These are phyloP conservation scores for Miamiensis avidus DNA, from an alignment of 169 alveolate genomes.

Conservation along the genomic window DNA sequence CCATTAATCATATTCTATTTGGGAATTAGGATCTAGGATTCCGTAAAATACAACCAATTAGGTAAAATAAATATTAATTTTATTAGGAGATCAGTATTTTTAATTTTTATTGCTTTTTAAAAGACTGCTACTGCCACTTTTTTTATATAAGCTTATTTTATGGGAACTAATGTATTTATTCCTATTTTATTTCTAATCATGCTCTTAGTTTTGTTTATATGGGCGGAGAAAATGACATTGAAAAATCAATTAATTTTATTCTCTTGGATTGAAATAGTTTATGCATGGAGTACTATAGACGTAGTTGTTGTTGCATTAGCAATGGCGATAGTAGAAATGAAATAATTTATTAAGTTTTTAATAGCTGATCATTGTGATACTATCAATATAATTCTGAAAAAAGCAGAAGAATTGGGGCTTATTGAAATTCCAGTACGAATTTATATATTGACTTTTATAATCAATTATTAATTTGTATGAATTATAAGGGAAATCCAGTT, in stretches of 20 bases:
- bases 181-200: not conserved
- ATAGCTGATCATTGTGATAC: conserved; percentile 50
- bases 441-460: not conserved
- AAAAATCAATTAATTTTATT: not conserved
- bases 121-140: not conserved
- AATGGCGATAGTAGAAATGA: conserved; percentile 37
- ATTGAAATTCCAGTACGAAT: not conserved
- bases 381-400: not conserved
- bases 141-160: not conserved
- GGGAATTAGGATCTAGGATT: not conserved
- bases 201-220: not conserved
- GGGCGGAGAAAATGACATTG: not conserved
- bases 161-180: not conserved
- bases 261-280: conserved; percentile 11
- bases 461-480: too few species aligned
- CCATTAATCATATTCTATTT: not conserved
- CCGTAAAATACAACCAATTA: not conserved
- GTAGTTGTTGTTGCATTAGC: conserved; percentile 42
- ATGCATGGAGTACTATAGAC: conserved; percentile 49
- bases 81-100: not conserved
- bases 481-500: not conserved
- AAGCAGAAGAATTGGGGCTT: not conserved
- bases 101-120: too few species aligned
- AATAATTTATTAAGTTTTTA: conserved; percentile 37
- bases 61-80: too few species aligned